These are phyloP conservation scores for Penicillium fuscoglaucum DNA, from an alignment of 2,329 filamentous ascomycete genomes.

Conservation along the genomic window DNA sequence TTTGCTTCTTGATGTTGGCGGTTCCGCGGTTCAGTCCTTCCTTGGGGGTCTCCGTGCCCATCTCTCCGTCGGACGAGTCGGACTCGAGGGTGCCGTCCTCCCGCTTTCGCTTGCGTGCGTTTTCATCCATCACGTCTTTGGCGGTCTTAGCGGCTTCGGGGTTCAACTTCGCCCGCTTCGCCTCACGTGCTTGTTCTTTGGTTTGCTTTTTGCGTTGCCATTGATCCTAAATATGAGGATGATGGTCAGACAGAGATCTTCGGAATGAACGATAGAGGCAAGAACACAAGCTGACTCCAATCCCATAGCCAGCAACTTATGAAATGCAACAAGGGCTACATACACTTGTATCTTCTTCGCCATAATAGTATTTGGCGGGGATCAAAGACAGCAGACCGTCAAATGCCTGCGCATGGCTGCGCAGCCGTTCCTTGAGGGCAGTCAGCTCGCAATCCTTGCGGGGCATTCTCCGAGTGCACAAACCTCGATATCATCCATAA, in stretches of 20 bases:
- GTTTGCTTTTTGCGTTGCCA: constrained; percentile 95
- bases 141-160: constrained; percentile 88
- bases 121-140: constrained; percentile 91
- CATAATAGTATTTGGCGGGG: constrained; percentile 87
- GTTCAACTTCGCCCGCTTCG: constrained; percentile 85
- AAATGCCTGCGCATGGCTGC: constrained; percentile 69
- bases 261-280: constrained; percentile 10
- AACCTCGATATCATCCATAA: constrained; percentile 45
- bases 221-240: constrained; percentile 66
- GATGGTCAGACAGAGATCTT: constrained; percentile 16
- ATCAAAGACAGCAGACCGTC: constrained; percentile 85
- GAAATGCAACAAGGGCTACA: constrained; percentile 42
- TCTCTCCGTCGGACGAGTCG: constrained; percentile 49
- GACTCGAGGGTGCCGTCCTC: constrained; percentile 58
- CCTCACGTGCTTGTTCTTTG: constrained; percentile 79
- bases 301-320: background rate
- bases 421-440: constrained; percentile 47
- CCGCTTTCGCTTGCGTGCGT: constrained; percentile 74
- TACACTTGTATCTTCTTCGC: constrained; percentile 74
- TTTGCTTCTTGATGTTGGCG: constrained; percentile 57
- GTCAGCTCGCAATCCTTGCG: constrained; percentile 25
- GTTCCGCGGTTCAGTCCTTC: constrained; percentile 59
- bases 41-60: constrained; percentile 53
- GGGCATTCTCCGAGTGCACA: constrained; percentile 23
- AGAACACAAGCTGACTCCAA: constrained; percentile 13